These are phyloP conservation scores for Heliosperma pusillum DNA, from an alignment of 148 eudicot species.

Conservation along the genomic window DNA sequence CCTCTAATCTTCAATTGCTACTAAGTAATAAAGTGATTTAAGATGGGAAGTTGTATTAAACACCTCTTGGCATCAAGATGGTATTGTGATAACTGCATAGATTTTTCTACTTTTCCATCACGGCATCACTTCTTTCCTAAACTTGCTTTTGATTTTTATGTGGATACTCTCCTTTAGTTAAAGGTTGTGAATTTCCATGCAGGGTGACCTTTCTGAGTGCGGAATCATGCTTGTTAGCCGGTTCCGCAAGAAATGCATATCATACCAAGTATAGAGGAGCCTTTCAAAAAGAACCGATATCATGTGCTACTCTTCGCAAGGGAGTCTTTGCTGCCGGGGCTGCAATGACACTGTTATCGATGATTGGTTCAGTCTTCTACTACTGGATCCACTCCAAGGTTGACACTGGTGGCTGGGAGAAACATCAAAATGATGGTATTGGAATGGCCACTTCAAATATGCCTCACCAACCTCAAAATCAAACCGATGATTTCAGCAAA, in stretches of 20 bases:
- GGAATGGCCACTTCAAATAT: constrained; percentile 57
- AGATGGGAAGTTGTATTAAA: neutral
- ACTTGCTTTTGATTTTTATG: neutral
- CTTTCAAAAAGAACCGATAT: constrained; percentile 41
- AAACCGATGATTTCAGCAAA: constrained; percentile 20
- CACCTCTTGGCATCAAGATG: too few relatives aligned
- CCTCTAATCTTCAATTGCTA: too few relatives aligned
- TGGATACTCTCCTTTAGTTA: neutral
- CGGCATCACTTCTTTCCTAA: neutral
- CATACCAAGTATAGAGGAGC: constrained; percentile 77
- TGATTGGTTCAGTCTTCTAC: constrained; percentile 67
- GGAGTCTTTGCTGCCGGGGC: constrained; percentile 96
- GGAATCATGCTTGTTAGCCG: constrained; percentile 84
- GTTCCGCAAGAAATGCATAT: constrained; percentile 88
- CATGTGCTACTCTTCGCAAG: constrained; percentile 85
- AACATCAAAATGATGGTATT: constrained; percentile 77
- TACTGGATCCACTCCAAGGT: constrained; percentile 87
- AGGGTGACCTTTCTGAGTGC: constrained; percentile 93
- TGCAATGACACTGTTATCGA: constrained; percentile 65
- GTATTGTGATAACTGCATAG: too few relatives aligned
- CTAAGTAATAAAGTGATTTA: neutral
- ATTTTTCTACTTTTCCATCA: too few relatives aligned
- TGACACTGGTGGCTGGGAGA: constrained; percentile 88
- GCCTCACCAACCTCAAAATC: constrained; percentile 26
- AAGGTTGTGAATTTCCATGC: constrained; percentile 13